phyloP scores from a whole-genome alignment of 2,329 filamentous ascomycete genomes.

The Calonectria fujianensis region DNA sequence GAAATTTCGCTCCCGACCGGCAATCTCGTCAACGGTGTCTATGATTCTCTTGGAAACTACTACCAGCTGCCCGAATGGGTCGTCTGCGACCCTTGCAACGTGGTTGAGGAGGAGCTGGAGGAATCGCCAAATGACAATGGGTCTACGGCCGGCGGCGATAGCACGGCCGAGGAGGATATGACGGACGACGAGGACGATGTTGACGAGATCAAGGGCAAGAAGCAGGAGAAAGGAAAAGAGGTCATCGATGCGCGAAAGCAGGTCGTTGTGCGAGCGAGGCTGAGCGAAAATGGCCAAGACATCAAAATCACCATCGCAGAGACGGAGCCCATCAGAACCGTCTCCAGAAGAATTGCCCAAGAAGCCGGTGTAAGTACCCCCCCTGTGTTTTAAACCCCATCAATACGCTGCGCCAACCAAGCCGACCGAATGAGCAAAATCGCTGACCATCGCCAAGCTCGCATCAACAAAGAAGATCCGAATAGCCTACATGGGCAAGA shows the following conservation, averaged over 20 bases:
- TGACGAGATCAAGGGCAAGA: constrained; percentile 62
- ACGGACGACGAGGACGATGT: constrained; percentile 63
- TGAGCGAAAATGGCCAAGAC: constrained; percentile 81
- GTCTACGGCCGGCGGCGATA: constrained; percentile 63
- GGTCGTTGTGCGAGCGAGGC: constrained; percentile 75
- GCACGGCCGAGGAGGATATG: constrained; percentile 61
- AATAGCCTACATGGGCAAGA: constrained; percentile 87
- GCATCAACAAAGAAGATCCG: constrained; percentile 75
- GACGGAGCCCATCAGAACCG: constrained; percentile 77
- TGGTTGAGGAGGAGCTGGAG: constrained; percentile 64
- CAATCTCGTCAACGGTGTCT: constrained; percentile 81
- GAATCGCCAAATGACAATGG: constrained; percentile 57
- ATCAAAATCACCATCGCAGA: constrained; percentile 74
- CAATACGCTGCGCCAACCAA: background rate
- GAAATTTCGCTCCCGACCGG: constrained; percentile 85
- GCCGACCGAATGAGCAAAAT: background rate
- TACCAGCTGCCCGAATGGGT: constrained; percentile 82
- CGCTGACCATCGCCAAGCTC: constrained; percentile 67
- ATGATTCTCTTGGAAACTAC: constrained; percentile 81
- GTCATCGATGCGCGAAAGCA: constrained; percentile 71
- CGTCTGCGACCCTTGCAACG: constrained; percentile 79
- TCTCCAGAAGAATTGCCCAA: constrained; percentile 78
- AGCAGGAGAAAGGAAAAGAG: constrained; percentile 77
- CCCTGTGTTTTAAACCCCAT: background rate
- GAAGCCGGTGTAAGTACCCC: constrained; percentile 75